Evolutionary conservation across 805 yeast genomes (phyloP), one percentile per base, ranked within the genome.

Genomic region (Schwanniomyces yamadae): DNA sequence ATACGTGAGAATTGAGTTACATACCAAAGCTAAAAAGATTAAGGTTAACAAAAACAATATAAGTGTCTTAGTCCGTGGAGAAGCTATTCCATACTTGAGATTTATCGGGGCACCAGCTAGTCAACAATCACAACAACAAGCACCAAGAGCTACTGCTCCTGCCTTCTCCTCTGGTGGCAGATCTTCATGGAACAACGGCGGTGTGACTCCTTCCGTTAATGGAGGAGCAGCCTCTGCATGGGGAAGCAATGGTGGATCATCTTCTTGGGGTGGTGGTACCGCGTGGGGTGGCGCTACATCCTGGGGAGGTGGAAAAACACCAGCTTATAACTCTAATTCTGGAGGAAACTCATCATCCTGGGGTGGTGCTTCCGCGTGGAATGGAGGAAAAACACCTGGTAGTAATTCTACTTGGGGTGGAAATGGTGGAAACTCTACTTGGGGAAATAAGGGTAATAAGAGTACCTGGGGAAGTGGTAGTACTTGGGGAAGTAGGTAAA

Each of bases 1-100:
- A 10, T 77, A 75, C 48, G 98, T 97, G 1, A 77, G 97, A 41
- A 86, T 93, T 28, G 99, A 93, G 64, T 73, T 93, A 45, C 98
- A 93, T 60, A 86, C 96, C 18, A 90, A 90, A 48, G 82, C 82
- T 55, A 93, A 91, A 59, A 85, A 84, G 41, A 80, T 90, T 42
- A 86, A 91, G 40, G 85, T 93, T 22, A 82, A 80, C 50, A 90
- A 90, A 54, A 73, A 77, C 22, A 86, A 82, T 54, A 71, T 93
- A 51, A 75, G 87, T 45, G 91, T 88, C 51, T 51, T 71, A 37
- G 77, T 84, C 32, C 80, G 78, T 38, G 88, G 88, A 31, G 80
- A 73, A 45, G 74, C 87, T 39, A 71, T 84, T 27, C 83, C 95
- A 13, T 88, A 86, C 56, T 82, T 84, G 49, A 85, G 88, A 45